Percentiles rank a stretch among this genome's conserved stretches.
Evolutionary conservation across 2,329 filamentous ascomycete species (phyloP).

Genomic region (Dothideomycetes sp.): DNA sequence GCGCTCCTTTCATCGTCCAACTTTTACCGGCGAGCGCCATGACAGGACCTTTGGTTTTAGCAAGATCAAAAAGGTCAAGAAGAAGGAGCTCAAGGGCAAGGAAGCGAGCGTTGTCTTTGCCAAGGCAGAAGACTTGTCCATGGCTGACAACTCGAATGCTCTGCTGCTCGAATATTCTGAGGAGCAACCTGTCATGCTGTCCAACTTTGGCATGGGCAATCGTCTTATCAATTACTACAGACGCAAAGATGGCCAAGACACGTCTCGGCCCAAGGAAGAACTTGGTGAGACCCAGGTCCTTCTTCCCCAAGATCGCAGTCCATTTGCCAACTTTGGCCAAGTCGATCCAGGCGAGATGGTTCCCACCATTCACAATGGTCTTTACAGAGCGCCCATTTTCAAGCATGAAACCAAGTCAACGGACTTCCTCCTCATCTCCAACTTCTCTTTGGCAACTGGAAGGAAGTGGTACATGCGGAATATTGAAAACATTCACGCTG

Average conservation of each 20-base stretch:
- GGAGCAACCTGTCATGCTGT: conserved; percentile 80
- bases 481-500: conserved; percentile 81
- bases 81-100: conserved; percentile 72
- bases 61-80: conserved; percentile 62
- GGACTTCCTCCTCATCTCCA: conserved; percentile 82
- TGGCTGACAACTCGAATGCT: conserved; percentile 80
- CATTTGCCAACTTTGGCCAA: conserved; percentile 88
- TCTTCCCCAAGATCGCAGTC: conserved; percentile 87
- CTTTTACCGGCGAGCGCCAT: conserved; percentile 46
- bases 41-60: conserved; percentile 63
- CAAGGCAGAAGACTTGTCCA: conserved; percentile 68
- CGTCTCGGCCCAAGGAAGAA: conserved; percentile 64
- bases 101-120: conserved; percentile 68
- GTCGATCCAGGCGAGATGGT: conserved; percentile 86
- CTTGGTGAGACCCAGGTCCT: conserved; percentile 83
- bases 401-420: conserved; percentile 65
- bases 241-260: conserved; percentile 68
- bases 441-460: conserved; percentile 66
- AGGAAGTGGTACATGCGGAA: conserved; percentile 74
- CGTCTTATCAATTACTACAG: conserved; percentile 95
- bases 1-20: conserved; percentile 74
- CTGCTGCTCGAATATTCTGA: conserved; percentile 93
- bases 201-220: conserved; percentile 95
- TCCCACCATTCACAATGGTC: conserved; percentile 83
- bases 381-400: conserved; percentile 92